phyloP scores from a whole-genome alignment of 768 basidiomycete genomes.

The Dacryopinax primogenitus region DNA sequence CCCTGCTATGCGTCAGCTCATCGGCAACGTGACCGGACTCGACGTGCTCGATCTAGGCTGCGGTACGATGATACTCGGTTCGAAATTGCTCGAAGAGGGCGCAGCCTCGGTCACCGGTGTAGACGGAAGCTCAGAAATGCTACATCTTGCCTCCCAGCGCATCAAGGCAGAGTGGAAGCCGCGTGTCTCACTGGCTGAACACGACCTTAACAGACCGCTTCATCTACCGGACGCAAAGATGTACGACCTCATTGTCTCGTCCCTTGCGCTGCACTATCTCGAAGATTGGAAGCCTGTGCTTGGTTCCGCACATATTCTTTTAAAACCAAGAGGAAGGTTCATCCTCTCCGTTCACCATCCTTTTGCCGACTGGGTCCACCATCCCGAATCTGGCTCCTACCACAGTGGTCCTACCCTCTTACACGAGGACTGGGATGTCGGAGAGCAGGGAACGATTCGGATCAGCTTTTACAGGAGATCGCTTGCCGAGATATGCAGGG shows the following conservation, averaged over 20 bases:
- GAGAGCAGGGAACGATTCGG: not conserved
- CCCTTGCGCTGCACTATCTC: not conserved
- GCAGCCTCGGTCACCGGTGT: constrained; percentile 4
- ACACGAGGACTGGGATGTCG: not conserved
- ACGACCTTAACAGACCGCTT: not conserved
- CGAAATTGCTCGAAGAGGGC: not conserved
- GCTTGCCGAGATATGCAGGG: not conserved
- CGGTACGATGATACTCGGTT: not conserved
- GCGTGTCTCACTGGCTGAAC: not conserved
- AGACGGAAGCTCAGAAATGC: not conserved
- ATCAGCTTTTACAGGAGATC: not conserved
- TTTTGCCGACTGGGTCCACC: not conserved
- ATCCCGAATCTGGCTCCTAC: not conserved
- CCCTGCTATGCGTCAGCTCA: not conserved
- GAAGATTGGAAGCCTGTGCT: not conserved
- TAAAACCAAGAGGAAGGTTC: not conserved
- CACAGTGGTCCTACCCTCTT: not conserved
- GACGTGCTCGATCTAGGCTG: constrained; percentile 4
- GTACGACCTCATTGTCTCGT: not conserved
- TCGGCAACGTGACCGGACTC: not conserved
- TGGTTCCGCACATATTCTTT: not conserved
- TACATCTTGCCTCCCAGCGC: not conserved
- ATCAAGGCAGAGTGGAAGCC: not conserved
- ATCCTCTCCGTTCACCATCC: constrained; percentile 5
- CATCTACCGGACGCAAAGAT: not conserved